Conservation (phyloP, 257 asterid genomes). For the Petrea volubilis region DNA sequence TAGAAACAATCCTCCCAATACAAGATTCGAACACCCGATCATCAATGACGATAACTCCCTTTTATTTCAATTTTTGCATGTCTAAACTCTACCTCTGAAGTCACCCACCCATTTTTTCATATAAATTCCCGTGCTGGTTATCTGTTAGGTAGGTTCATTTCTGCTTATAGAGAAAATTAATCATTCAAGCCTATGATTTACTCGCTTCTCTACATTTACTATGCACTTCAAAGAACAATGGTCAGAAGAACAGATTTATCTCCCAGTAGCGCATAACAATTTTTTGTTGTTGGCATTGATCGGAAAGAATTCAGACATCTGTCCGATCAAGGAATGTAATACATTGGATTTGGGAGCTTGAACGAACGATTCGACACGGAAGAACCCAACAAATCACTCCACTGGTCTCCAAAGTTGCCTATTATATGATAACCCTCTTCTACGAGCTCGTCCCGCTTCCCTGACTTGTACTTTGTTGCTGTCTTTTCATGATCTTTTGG, state of each 20-base stretch:
- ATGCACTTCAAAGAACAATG: neutral
- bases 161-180: too few relatives aligned
- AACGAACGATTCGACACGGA: slow-evolving; percentile 49
- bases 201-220: too few relatives aligned
- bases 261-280: slow-evolving; percentile 16
- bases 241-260: neutral
- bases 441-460: slow-evolving; percentile 55
- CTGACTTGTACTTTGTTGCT: slow-evolving; percentile 55
- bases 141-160: too few relatives aligned
- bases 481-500: slow-evolving; percentile 49
- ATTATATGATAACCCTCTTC: slow-evolving; percentile 55
- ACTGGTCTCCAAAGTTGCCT: slow-evolving; percentile 75
- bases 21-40: too few relatives aligned
- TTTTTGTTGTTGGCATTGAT: neutral
- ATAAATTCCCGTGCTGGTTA: too few relatives aligned
- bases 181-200: too few relatives aligned
- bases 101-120: too few relatives aligned
- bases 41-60: too few relatives aligned
- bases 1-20: too few relatives aligned
- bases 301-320: neutral
- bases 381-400: slow-evolving; percentile 72
- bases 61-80: too few relatives aligned
- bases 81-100: too few relatives aligned
- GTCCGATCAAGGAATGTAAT: slow-evolving; percentile 44
- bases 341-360: slow-evolving; percentile 77